Base-by-base conservation (phyloP, 441 rosid species). In the Raphanus hybrid region DNA sequence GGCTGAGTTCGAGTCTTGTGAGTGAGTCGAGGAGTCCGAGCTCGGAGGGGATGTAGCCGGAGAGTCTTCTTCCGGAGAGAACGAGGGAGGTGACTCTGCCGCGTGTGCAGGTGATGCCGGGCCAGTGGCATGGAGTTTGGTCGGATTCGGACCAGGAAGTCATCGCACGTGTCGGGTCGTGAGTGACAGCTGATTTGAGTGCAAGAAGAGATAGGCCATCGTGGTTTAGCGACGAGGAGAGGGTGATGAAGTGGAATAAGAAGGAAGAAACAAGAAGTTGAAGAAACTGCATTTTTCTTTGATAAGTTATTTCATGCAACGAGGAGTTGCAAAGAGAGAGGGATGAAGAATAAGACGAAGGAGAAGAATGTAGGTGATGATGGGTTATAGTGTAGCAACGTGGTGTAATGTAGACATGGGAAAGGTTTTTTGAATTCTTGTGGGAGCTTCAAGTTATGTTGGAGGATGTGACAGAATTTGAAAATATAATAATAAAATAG, bases 181-280 rank as follows among this genome's bases (percentile, higher is more conserved):
- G 15, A 0, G 78, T 54, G 50, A 91, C 76, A 20, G 97, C 97
- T 9, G 87, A 87, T 79, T 91, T 94, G 54, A 94, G 91, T 63
- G 98, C 93, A 2, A 94, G 87, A 10, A 94, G 95, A 9, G 97
- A 87, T 4, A 94, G 85, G 5, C 98, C 98, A 75, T 94, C 98
- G 3, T 83, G 82, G 63, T 75, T 92, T 48, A 94, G 83, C 10
- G 90, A 84, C 6, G 78, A 71, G 41, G 78, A 82, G 5, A 85
- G 59, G 9, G 66, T 82, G 37, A 77, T 74, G 26, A 74, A 75
- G 52, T 80, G 5, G 14, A 59, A 43, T 43, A 70, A 34, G 55
- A 71, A 9, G 32, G 14, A 76, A 71, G 45, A 34, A 14, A 75
- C 27, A 60, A 75, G 8, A 12, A 58, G 67, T 58, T 0, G 61